Evolutionary conservation across 345 rosid species (phyloP).

Genomic region (Camelina hispida): DNA sequence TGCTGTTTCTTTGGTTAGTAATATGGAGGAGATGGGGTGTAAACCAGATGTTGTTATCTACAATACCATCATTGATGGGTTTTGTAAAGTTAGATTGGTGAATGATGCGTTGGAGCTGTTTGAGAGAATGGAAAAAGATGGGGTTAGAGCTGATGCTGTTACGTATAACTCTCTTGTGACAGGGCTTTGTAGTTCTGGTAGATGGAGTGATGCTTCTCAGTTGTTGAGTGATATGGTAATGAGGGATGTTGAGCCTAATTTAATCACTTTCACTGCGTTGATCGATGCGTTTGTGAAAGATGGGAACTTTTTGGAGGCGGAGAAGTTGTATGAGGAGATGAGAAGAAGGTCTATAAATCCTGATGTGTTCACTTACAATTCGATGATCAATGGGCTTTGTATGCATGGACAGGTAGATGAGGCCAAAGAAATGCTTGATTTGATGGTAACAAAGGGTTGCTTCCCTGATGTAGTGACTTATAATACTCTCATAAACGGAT

Average conservation of each 20-base stretch:
- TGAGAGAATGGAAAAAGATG: constrained; percentile 13
- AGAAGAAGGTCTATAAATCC: constrained; percentile 22
- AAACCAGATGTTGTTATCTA: constrained; percentile 33
- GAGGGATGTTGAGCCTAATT: constrained; percentile 26
- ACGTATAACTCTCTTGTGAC: constrained; percentile 34
- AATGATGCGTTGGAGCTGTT: constrained; percentile 31
- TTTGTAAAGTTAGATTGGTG: constrained; percentile 23
- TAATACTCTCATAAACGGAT: constrained; percentile 46
- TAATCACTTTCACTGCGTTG: constrained; percentile 35
- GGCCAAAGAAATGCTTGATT: constrained; percentile 32
- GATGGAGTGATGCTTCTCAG: constrained; percentile 16
- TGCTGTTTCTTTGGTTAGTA: constrained; percentile 24
- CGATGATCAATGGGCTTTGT: constrained; percentile 39
- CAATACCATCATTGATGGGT: constrained; percentile 31
- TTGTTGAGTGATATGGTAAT: constrained; percentile 11
- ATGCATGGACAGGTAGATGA: constrained; percentile 35
- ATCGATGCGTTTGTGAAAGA: constrained; percentile 35
- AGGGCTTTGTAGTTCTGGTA: constrained; percentile 40
- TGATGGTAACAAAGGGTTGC: constrained; percentile 34
- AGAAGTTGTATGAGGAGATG: constrained; percentile 36
- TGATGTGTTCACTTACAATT: constrained; percentile 31
- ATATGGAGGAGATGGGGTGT: constrained; percentile 33
- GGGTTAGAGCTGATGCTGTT: constrained; percentile 28
- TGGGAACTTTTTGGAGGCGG: constrained; percentile 28
- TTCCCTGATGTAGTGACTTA: constrained; percentile 41